Conservation (phyloP, 768 basidiomycete genomes). For the Tubosaeta brunneosetosa region DNA sequence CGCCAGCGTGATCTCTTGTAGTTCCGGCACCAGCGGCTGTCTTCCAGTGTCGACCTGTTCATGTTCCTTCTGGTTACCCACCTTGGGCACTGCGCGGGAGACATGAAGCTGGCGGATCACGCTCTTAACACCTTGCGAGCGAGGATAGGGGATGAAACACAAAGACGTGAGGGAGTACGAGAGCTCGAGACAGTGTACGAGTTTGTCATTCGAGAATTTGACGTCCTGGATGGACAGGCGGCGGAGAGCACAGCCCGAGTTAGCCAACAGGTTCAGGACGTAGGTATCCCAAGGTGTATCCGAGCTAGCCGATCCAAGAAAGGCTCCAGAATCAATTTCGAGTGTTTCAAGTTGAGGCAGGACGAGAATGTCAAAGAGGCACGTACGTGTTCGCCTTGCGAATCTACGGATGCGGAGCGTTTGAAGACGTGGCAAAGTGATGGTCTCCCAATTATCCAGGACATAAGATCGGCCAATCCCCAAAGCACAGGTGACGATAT, state of each 20-base stretch:
- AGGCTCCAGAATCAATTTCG: slow-evolving; percentile 9
- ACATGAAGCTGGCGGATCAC: slow-evolving; percentile 6
- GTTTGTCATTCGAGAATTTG: slow-evolving; percentile 11
- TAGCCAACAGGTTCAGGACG: slow-evolving; percentile 11
- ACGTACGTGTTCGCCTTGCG: neutral
- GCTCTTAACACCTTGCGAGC: slow-evolving; percentile 7
- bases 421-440: slow-evolving; percentile 8
- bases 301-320: neutral
- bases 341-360: slow-evolving; percentile 17
- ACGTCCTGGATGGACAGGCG: slow-evolving; percentile 10
- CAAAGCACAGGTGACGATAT: slow-evolving; percentile 15
- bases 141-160: slow-evolving; percentile 10
- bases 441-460: neutral
- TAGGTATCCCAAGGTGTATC: neutral
- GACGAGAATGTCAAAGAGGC: slow-evolving; percentile 6
- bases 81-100: neutral
- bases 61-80: neutral
- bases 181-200: slow-evolving; percentile 16
- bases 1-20: slow-evolving; percentile 14
- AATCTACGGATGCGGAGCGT: slow-evolving; percentile 17
- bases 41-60: too few relatives aligned
- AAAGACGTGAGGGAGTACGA: slow-evolving; percentile 10
- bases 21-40: neutral
- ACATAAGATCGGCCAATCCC: slow-evolving; percentile 5
- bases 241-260: slow-evolving; percentile 14